A percentile compares a stretch with the other conserved stretches of the same genome.
These are phyloP conservation scores for Ustilago sp. DNA, from an alignment of 1,284 basidiomycete species.

Conservation along the genomic window DNA sequence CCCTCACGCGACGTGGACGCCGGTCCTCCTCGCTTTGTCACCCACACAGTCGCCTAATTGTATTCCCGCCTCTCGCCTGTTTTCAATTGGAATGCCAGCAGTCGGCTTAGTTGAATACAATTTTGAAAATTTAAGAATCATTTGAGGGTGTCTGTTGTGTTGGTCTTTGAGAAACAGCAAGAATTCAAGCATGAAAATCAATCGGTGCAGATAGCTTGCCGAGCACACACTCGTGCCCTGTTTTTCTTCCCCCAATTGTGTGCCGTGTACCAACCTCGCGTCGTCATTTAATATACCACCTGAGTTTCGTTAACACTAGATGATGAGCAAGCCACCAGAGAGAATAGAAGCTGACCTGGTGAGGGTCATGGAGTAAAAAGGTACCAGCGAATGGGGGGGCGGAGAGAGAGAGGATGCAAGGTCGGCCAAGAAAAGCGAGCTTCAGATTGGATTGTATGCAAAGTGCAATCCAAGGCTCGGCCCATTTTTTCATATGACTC, in stretches of 20 bases:
- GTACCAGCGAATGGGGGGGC: too few relatives aligned
- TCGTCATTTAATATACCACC: background rate
- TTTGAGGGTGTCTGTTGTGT: background rate
- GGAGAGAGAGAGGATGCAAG: background rate
- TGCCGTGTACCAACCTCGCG: background rate
- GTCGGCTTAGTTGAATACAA: background rate
- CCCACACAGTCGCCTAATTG: background rate
- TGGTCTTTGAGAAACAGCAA: background rate
- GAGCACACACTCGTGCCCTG: background rate
- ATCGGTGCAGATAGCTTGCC: background rate
- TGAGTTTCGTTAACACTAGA: too few relatives aligned
- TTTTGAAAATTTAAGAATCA: background rate
- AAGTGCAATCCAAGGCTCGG: conserved; percentile 1
- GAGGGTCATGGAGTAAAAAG: too few relatives aligned
- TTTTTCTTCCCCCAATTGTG: background rate
- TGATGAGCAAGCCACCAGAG: too few relatives aligned
- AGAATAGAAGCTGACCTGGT: too few relatives aligned
- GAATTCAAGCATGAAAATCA: background rate
- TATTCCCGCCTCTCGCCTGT: background rate
- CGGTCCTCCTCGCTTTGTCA: background rate
- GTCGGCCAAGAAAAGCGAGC: background rate
- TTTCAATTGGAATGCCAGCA: background rate
- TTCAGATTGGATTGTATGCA: background rate
- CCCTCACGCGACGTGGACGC: background rate
- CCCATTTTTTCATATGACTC: background rate